A percentile compares a stretch with the other conserved stretches of the same genome.
Evolutionary conservation across 768 basidiomycete species (phyloP).

Genomic region (Mycena haematopus): DNA sequence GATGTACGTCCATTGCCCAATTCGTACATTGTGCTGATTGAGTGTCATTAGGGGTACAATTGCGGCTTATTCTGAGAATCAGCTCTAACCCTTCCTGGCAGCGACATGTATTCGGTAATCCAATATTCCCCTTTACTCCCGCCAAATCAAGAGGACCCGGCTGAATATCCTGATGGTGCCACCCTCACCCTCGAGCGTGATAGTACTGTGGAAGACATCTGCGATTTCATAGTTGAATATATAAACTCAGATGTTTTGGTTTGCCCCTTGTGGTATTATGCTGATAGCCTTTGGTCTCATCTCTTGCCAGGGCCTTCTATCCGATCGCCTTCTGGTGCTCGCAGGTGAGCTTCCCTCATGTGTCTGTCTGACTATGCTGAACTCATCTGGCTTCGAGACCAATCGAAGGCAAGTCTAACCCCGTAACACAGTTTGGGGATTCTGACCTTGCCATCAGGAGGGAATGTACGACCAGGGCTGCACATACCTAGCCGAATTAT

Average conservation of each 20-base stretch:
- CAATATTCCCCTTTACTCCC: constrained; percentile 62
- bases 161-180: constrained; percentile 50
- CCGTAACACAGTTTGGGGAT: neutral
- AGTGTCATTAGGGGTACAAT: constrained; percentile 53
- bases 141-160: constrained; percentile 53
- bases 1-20: constrained; percentile 41
- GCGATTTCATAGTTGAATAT: constrained; percentile 83
- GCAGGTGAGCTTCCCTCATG: constrained; percentile 54
- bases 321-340: constrained; percentile 71
- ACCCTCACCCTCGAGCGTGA: constrained; percentile 51
- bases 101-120: constrained; percentile 72
- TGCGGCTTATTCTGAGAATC: neutral
- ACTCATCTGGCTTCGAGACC: constrained; percentile 52
- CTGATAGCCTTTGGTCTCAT: neutral
- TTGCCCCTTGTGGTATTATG: constrained; percentile 30
- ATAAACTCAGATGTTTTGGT: constrained; percentile 85
- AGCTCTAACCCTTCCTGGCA: constrained; percentile 34
- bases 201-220: constrained; percentile 72
- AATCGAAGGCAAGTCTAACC: constrained; percentile 60
- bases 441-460: constrained; percentile 43
- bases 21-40: neutral
- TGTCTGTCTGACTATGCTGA: neutral
- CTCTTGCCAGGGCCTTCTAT: constrained; percentile 64
- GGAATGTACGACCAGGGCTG: constrained; percentile 69
- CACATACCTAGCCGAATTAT: constrained; percentile 62